phyloP scores from a whole-genome alignment of 805 yeast species.

The Kluyveromyces starmeri region DNA sequence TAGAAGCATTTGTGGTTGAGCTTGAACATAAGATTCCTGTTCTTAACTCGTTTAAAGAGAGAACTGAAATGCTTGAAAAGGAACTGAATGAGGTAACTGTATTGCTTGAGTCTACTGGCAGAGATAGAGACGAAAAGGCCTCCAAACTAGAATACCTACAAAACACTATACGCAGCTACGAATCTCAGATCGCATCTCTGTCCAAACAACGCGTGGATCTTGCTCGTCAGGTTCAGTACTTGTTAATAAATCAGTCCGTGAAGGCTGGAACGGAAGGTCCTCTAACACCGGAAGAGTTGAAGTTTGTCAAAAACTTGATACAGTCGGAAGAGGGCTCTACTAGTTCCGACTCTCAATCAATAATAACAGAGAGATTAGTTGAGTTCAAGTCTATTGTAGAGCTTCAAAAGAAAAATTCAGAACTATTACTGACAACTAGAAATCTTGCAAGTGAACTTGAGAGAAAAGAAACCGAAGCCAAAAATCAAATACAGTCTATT shows the following conservation, averaged over 20 bases:
- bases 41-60: slow-evolving; percentile 55
- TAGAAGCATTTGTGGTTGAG: slow-evolving; percentile 64
- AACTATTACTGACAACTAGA: slow-evolving; percentile 59
- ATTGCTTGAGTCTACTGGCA: slow-evolving; percentile 44
- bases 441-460: slow-evolving; percentile 67
- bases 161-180: slow-evolving; percentile 23
- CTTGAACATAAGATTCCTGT: slow-evolving; percentile 73
- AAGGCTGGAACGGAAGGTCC: slow-evolving; percentile 51
- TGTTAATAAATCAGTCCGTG: slow-evolving; percentile 57
- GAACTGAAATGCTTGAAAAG: slow-evolving; percentile 46
- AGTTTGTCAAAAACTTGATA: slow-evolving; percentile 48
- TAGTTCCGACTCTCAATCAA: slow-evolving; percentile 58
- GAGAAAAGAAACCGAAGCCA: slow-evolving; percentile 40
- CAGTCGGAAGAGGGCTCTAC: slow-evolving; percentile 25
- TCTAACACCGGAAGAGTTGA: slow-evolving; percentile 53
- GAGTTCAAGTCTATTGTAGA: slow-evolving; percentile 60
- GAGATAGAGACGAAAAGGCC: slow-evolving; percentile 37
- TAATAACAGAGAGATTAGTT: slow-evolving; percentile 68
- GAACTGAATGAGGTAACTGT: slow-evolving; percentile 47
- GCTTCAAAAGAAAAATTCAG: slow-evolving; percentile 65
- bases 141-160: slow-evolving; percentile 16
- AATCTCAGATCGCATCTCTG: slow-evolving; percentile 34
- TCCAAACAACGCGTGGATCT: slow-evolving; percentile 59
- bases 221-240: slow-evolving; percentile 71
- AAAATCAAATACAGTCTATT: slow-evolving; percentile 6